Evolutionary conservation across 306 rosid genomes (phyloP), one percentile per base, ranked within the genome.

Genomic region (Castanospermum australe): DNA sequence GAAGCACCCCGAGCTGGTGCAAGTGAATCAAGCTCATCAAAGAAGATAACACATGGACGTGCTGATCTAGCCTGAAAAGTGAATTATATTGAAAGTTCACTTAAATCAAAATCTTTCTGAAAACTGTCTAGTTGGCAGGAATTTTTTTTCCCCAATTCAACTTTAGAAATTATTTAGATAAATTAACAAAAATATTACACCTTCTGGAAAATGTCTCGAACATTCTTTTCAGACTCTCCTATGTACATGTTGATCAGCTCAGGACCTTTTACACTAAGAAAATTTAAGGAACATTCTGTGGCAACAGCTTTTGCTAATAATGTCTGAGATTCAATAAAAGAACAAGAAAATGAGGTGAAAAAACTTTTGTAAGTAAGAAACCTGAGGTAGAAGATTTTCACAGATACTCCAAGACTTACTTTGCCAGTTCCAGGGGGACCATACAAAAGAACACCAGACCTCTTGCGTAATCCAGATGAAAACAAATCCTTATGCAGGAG

Each of bases 361-460:
- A 74, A 67, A 32, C 6, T 47, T 51, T n/a, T 2, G 36, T 71
- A 45, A 83, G 67, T 22, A 36, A 57, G 30, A 67, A 20, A 67
- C 39, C 18, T 12, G 30, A 54, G 39, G 61, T 72, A 62, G 75
- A 71, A 47, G 24, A 52, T 64, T 85, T 63, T 45, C 25, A 45
- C 10, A 44, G 64, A 74, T 63, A 56, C 61, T 38, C 50, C 9
- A 51, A 22, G 54, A 84, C 90, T 79, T 87, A 95, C 99, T 86
- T 93, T 95, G 65, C 99, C 98, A 63, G 99, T 95, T 79, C 99
- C 98, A 42, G 99, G 97, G 9, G 98, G 99, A 6, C 99, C 99
- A 73, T 93, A 93, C 24, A 93, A 80, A 75, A 95, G 99, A 78
- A 93, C 97, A 75, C 99, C 98, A 30, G 99, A 95, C 77, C 92